phyloP scores from a whole-genome alignment of 2,329 filamentous ascomycete genomes.

The Ceratocystis lukuohia region DNA sequence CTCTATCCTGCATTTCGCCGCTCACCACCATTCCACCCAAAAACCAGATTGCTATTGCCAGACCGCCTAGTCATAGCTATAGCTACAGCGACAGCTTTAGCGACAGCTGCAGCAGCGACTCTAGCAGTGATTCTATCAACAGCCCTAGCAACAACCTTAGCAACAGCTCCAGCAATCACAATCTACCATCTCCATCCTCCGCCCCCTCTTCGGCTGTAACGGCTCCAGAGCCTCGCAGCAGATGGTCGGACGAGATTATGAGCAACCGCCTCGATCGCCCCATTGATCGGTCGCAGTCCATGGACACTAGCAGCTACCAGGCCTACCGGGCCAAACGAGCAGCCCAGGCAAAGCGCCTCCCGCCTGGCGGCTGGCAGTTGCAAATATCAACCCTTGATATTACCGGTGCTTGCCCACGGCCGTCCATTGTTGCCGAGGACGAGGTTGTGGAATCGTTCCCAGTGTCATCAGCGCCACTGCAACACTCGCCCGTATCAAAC shows the following conservation, averaged over 20 bases:
- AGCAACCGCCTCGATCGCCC: neutral
- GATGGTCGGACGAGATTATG: slow-evolving; percentile 3
- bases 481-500: neutral
- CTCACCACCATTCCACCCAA: neutral
- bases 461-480: neutral
- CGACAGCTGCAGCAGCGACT: too few relatives aligned
- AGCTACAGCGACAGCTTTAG: too few relatives aligned
- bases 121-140: too few relatives aligned
- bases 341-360: slow-evolving; percentile 8
- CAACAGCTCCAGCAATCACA: neutral
- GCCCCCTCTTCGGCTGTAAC: neutral
- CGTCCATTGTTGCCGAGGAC: slow-evolving; percentile 14
- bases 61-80: neutral
- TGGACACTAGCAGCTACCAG: neutral
- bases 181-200: neutral
- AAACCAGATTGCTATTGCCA: neutral
- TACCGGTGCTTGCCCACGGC: slow-evolving; percentile 14
- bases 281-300: neutral
- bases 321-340: neutral
- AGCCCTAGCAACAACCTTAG: too few relatives aligned
- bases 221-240: neutral
- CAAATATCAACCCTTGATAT: slow-evolving; percentile 17
- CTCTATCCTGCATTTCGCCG: neutral
- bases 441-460: slow-evolving; percentile 9
- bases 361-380: slow-evolving; percentile 15